These are phyloP conservation scores for Sapria himalayana DNA, from an alignment of 345 rosid genomes.

Conservation along the genomic window DNA sequence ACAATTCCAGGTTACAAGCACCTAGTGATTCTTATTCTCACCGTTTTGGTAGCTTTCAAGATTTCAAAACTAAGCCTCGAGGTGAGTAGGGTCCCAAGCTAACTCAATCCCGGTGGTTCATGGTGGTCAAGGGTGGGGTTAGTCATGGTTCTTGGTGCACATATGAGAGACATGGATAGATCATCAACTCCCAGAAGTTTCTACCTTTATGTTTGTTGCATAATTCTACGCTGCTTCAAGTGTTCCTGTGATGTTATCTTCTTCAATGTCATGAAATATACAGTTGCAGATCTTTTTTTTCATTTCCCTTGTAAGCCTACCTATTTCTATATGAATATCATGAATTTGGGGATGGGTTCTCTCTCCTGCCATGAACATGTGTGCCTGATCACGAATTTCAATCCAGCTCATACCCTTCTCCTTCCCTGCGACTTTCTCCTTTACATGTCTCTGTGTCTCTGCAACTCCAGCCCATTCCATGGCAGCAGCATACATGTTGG, in stretches of 20 bases:
- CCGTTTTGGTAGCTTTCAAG: conserved; percentile 7
- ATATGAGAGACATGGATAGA: too few relatives aligned
- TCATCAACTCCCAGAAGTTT: too few relatives aligned
- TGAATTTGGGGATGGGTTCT: conserved; percentile 30
- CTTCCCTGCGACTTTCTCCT: conserved; percentile 31
- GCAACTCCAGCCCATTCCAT: conserved; percentile 47
- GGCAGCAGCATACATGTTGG: conserved; percentile 41
- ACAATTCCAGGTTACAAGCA: conserved; percentile 6
- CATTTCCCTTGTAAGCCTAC: conserved; percentile 27
- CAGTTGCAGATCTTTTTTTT: too few relatives aligned
- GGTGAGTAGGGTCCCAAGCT: too few relatives aligned
- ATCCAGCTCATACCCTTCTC: conserved; percentile 73
- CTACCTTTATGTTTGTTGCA: too few relatives aligned
- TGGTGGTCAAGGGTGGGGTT: too few relatives aligned
- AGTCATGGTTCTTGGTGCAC: too few relatives aligned
- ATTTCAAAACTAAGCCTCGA: conserved; percentile 1
- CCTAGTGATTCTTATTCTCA: conserved; percentile 9
- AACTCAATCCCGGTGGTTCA: too few relatives aligned
- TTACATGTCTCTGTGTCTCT: conserved; percentile 30
- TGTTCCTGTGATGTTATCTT: too few relatives aligned
- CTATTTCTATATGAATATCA: conserved; percentile 29
- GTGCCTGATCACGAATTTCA: conserved; percentile 42
- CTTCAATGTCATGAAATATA: too few relatives aligned
- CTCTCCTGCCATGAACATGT: conserved; percentile 42
- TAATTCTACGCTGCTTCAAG: too few relatives aligned